phyloP scores from a whole-genome alignment of 73 alveolate species.

The Paramecium primaurelia region DNA sequence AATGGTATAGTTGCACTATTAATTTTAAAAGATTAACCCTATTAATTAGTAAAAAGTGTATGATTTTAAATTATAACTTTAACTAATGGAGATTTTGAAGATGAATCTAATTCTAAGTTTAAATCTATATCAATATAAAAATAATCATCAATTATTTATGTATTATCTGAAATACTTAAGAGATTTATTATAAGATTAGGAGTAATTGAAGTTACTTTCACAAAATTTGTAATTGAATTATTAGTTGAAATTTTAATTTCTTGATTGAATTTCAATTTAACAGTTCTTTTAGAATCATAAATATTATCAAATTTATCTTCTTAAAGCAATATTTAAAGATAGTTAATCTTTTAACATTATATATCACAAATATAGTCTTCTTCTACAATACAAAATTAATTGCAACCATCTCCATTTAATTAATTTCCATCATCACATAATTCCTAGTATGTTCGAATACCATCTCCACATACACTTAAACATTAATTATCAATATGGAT shows the following conservation, averaged over 20 bases:
- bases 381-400: neutral
- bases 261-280: neutral
- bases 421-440: constrained; percentile 28
- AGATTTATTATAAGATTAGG: neutral
- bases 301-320: neutral
- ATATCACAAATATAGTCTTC: neutral
- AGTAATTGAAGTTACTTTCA: neutral
- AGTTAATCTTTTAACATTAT: neutral
- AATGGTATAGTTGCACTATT: neutral
- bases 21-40: neutral
- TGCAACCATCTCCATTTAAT: constrained; percentile 24
- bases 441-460: neutral
- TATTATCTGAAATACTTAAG: neutral
- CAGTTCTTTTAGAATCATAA: neutral
- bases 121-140: neutral
- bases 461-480: constrained; percentile 29
- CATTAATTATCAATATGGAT: neutral
- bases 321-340: neutral
- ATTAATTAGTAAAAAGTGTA: neutral
- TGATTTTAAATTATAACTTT: neutral
- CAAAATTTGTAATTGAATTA: neutral
- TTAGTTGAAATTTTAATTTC: neutral
- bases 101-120: neutral
- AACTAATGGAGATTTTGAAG: neutral
- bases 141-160: neutral